Evolutionary conservation across 768 basidiomycete genomes (phyloP).

Genomic region (Amyloporia xantha): DNA sequence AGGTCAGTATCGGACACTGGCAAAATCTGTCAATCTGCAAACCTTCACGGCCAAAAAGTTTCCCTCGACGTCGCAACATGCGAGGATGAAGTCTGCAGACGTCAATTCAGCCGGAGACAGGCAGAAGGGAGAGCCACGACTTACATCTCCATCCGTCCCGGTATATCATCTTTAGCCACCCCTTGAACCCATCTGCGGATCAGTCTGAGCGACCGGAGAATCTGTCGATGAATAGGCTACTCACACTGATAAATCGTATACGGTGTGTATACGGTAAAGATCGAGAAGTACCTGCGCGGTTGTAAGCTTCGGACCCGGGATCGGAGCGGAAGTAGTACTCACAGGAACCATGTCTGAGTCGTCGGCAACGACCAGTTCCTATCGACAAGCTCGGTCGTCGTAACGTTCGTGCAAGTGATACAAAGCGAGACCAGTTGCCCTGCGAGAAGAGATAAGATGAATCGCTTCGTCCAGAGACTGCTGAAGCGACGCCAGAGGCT

Average conservation of each 20-base stretch:
- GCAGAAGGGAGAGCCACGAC: constrained; percentile 15
- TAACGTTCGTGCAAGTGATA: constrained; percentile 85
- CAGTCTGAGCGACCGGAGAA: not conserved
- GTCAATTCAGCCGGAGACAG: not conserved
- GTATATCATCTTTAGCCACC: constrained; percentile 69
- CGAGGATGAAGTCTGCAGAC: constrained; percentile 71
- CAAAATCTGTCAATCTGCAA: constrained; percentile 1
- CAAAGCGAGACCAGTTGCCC: constrained; percentile 84
- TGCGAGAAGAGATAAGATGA: constrained; percentile 60
- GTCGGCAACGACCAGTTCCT: constrained; percentile 71
- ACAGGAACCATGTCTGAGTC: constrained; percentile 83
- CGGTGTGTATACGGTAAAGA: constrained; percentile 74
- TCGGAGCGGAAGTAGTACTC: constrained; percentile 23
- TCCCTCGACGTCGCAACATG: constrained; percentile 78
- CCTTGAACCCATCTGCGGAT: constrained; percentile 66
- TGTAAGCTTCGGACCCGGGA: not conserved
- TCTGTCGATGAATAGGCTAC: constrained; percentile 18
- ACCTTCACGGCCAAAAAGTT: constrained; percentile 84
- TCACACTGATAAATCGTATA: constrained; percentile 85
- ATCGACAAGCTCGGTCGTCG: constrained; percentile 68
- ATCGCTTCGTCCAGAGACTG: constrained; percentile 75
- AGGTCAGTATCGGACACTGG: not conserved
- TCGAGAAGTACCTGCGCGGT: constrained; percentile 59
- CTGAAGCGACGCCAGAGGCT: constrained; percentile 57
- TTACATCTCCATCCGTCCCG: constrained; percentile 34